Evolutionary conservation across 495 filamentous ascomycete species (phyloP).

Genomic region (Physcia stellaris): DNA sequence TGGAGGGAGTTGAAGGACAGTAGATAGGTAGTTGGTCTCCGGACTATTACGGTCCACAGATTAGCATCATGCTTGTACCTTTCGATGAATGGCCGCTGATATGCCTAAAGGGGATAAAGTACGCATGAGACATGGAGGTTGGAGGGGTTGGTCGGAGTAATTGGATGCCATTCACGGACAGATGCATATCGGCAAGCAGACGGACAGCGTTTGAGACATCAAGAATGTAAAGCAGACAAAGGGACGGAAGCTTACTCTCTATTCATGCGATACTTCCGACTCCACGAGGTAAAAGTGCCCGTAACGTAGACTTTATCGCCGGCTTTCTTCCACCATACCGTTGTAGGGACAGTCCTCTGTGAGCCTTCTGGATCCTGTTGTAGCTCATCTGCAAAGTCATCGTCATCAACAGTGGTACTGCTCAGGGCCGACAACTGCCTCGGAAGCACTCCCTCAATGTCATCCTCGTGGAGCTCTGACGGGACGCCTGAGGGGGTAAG

Average conservation of each 20-base stretch:
- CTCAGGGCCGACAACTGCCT: conserved; percentile 51
- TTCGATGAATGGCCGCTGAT: background rate
- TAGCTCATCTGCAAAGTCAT: conserved; percentile 65
- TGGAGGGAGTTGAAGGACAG: conserved; percentile 67
- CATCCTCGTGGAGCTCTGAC: conserved; percentile 19
- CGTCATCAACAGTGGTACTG: conserved; percentile 61
- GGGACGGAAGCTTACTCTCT: conserved; percentile 50
- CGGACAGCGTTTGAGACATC: no score
- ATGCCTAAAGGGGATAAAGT: background rate
- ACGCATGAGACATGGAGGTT: background rate
- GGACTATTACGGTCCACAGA: conserved; percentile 5
- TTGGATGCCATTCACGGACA: no score
- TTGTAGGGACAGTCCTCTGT: conserved; percentile 57
- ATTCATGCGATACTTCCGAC: conserved; percentile 74
- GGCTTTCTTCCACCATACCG: conserved; percentile 65
- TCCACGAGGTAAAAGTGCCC: conserved; percentile 92
- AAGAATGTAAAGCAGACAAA: no score
- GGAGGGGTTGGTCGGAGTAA: background rate
- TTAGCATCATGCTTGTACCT: conserved; percentile 10
- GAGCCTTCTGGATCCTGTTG: conserved; percentile 39
- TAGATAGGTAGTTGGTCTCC: conserved; percentile 44
- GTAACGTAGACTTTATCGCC: conserved; percentile 90
- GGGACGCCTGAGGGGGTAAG: conserved; percentile 42
- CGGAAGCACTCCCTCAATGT: conserved; percentile 38
- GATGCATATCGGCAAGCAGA: no score